A percentile compares a stretch with the other conserved stretches of the same genome.
Evolutionary conservation across 257 asterid genomes (phyloP).

Genomic region (Ballota nigra): DNA sequence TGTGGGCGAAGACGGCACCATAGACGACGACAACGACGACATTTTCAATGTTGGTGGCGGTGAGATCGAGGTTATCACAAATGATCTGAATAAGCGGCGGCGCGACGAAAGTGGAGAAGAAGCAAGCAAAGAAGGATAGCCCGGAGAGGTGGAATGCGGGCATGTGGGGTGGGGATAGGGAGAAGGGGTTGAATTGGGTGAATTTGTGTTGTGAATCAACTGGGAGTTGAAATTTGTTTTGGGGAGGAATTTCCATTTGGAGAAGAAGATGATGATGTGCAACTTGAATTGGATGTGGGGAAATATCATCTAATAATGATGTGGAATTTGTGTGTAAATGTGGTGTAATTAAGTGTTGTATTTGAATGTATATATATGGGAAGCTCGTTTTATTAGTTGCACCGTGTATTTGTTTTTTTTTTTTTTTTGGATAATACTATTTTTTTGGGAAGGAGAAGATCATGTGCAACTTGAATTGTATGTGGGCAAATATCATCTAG

Average conservation of each 20-base stretch:
- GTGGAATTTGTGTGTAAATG: neutral
- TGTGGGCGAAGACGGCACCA: slow-evolving; percentile 74
- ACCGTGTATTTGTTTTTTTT: too few relatives aligned
- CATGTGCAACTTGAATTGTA: too few relatives aligned
- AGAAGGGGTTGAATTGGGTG: slow-evolving; percentile 48
- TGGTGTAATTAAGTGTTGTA: too few relatives aligned
- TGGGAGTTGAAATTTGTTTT: too few relatives aligned
- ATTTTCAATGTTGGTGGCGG: slow-evolving; percentile 75
- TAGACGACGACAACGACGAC: slow-evolving; percentile 88
- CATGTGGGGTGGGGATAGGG: slow-evolving; percentile 77
- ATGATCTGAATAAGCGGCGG: slow-evolving; percentile 83
- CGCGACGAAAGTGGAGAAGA: slow-evolving; percentile 84
- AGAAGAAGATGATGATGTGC: neutral
- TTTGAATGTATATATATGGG: too few relatives aligned
- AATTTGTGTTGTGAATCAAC: slow-evolving; percentile 84
- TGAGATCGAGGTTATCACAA: slow-evolving; percentile 78
- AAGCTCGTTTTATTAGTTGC: too few relatives aligned
- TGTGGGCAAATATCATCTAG: too few relatives aligned
- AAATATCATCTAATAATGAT: too few relatives aligned
- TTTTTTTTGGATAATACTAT: too few relatives aligned
- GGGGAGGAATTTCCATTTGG: slow-evolving; percentile 47
- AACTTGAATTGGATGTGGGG: too few relatives aligned
- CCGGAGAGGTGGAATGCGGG: slow-evolving; percentile 88
- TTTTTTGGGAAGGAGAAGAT: too few relatives aligned
- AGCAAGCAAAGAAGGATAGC: slow-evolving; percentile 78